A percentile compares a stretch with the other conserved stretches of the same genome.
phyloP scores from a whole-genome alignment of 768 basidiomycete species.

The Hericium alpestre region DNA sequence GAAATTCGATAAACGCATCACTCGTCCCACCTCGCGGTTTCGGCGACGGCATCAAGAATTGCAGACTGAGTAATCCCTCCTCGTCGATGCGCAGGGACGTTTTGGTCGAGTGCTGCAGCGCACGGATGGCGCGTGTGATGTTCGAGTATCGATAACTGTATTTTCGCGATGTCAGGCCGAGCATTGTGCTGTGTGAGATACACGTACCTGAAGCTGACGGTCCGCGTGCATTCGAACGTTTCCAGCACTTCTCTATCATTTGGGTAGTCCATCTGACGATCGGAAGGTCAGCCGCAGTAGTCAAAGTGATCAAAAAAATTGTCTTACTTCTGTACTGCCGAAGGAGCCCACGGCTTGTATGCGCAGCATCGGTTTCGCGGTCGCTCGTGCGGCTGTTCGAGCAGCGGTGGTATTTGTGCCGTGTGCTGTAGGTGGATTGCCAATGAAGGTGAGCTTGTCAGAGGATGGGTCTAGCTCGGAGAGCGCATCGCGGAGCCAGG shows the following conservation, averaged over 20 bases:
- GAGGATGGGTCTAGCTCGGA: constrained; percentile 85
- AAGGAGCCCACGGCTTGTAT: constrained; percentile 75
- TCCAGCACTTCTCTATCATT: constrained; percentile 88
- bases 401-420: constrained; percentile 15
- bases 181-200: not conserved
- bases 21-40: constrained; percentile 28
- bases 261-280: constrained; percentile 82
- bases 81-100: constrained; percentile 81
- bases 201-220: constrained; percentile 60
- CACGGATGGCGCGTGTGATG: constrained; percentile 58
- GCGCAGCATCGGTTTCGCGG: constrained; percentile 56
- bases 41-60: constrained; percentile 71
- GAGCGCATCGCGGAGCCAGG: constrained; percentile 88
- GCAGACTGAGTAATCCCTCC: constrained; percentile 74
- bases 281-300: not conserved
- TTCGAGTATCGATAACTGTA: constrained; percentile 76
- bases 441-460: constrained; percentile 74
- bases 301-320: not conserved
- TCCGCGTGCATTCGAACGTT: constrained; percentile 68
- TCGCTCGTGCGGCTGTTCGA: constrained; percentile 5
- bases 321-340: constrained; percentile 72
- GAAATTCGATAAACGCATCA: constrained; percentile 78
- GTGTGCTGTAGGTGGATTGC: constrained; percentile 42
- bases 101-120: constrained; percentile 76
- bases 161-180: not conserved